These are phyloP conservation scores for Acidomyces sp. DNA, from an alignment of 495 filamentous ascomycete species.

Conservation along the genomic window DNA sequence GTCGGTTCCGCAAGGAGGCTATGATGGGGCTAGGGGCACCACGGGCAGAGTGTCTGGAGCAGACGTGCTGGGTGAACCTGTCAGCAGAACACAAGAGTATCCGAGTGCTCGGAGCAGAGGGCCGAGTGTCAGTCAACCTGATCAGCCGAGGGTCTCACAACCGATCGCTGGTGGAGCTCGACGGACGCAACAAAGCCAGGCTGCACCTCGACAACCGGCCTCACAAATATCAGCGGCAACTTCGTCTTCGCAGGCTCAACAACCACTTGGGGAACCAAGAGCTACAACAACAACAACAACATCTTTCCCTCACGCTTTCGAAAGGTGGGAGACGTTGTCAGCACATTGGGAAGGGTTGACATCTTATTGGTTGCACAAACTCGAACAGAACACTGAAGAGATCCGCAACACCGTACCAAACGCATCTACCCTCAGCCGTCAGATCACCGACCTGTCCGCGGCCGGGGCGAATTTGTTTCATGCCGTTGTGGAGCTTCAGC, in stretches of 20 bases:
- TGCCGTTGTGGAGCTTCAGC: constrained; percentile 89
- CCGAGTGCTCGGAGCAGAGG: constrained; percentile 13
- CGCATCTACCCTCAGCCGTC: constrained; percentile 74
- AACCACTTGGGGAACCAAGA: constrained; percentile 11
- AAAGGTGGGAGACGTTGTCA: constrained; percentile 90
- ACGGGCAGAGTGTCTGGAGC: constrained; percentile 10
- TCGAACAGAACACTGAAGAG: constrained; percentile 80
- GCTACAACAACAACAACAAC: constrained; percentile 21
- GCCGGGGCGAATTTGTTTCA: constrained; percentile 96
- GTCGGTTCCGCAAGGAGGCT: constrained; percentile 5
- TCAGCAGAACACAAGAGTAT: constrained; percentile 14
- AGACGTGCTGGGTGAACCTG: constrained; percentile 14
- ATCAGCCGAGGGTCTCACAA: constrained; percentile 22
- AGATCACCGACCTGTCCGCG: constrained; percentile 89
- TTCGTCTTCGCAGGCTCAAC: constrained; percentile 2
- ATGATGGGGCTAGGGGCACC: constrained; percentile 8
- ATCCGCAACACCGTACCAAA: constrained; percentile 60
- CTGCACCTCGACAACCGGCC: constrained; percentile 17
- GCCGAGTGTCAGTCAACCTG: constrained; percentile 12
- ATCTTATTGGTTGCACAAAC: constrained; percentile 86
- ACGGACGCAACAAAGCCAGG: constrained; percentile 14
- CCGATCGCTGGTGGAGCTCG: constrained; percentile 12
- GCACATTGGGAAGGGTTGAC: constrained; percentile 98
- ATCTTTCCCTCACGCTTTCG: constrained; percentile 89
- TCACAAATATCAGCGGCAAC: not conserved